Base-by-base conservation (phyloP, 1,284 basidiomycete species). In the Moesziomyces antarcticus region DNA sequence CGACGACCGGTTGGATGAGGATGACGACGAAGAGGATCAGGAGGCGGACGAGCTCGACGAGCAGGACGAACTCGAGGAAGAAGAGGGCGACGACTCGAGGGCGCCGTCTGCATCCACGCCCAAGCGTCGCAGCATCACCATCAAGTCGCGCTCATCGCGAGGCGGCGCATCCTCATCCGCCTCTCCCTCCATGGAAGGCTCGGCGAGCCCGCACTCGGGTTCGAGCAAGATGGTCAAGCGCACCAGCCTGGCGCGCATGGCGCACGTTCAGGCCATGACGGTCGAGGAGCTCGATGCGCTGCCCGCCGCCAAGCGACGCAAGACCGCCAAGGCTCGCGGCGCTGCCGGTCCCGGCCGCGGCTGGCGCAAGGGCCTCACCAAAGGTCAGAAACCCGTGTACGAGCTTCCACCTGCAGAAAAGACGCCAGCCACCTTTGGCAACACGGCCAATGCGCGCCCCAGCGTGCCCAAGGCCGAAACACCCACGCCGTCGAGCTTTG, bases 301-400 rank as follows among this genome's bases (percentile, higher is more conserved):
- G 49, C 81, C 81, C 7, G 78, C 80, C 14, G 81, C 81, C 3
- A 83, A 83, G 65, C 61, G 81, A 24, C 52, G 81, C 14, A 80
- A 81, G 62, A 75, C 75, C 3, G 75, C 75, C 50, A 82, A 83
- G 49, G 78, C 80, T 2, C 54, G 80, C 35, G 81, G 81, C 22
- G 80, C 81, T 0, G 71, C 79, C n/a, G 81, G 81, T 14, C 81
- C 81, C 2, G 81, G 81, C 8, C 56, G 80, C 42, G 80, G 80
- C 1, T 83, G 81, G 81, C 73, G 81, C 22, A 82, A 81, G 43
- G 81, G 81, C 8, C 56, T 83, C n/a, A 79, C 77, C 13, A 82
- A 81, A 43, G 81, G 80, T 10, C 78, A 81, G 52, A 82, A 82
- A 46, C 80, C 81, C 3, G 75, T 81, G 0, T 82, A 82, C 56